Evolutionary conservation across 257 asterid genomes (phyloP).

Genomic region (Linderniella brevidens): DNA sequence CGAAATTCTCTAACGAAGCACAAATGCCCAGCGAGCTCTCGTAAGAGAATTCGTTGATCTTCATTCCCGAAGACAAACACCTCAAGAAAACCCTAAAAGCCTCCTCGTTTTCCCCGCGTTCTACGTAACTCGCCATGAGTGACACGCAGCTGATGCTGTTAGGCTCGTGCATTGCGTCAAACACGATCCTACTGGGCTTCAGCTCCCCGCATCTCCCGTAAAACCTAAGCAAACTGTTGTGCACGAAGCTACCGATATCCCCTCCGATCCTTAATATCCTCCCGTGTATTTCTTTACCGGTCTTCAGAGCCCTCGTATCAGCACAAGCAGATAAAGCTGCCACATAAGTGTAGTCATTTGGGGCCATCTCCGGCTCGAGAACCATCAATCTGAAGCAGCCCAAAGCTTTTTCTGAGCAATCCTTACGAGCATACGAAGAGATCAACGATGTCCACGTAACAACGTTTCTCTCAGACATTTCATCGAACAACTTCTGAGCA

Average conservation of each 20-base stretch:
- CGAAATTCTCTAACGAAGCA: conserved; percentile 29
- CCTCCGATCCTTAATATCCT: conserved; percentile 31
- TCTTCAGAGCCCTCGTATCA: conserved; percentile 21
- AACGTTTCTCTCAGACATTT: conserved; percentile 38
- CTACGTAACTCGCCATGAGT: conserved; percentile 34
- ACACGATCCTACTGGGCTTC: conserved; percentile 37
- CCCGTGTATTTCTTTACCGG: conserved; percentile 64
- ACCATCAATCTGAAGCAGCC: conserved; percentile 32
- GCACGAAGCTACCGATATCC: conserved; percentile 25
- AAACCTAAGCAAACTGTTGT: conserved; percentile 47
- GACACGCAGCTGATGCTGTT: conserved; percentile 53
- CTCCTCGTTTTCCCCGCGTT: conserved; percentile 40
- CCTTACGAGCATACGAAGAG: conserved; percentile 40
- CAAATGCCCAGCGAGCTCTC: conserved; percentile 49
- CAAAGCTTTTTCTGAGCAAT: conserved; percentile 30
- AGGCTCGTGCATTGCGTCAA: conserved; percentile 37
- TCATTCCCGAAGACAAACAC: conserved; percentile 31
- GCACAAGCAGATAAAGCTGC: conserved; percentile 49
- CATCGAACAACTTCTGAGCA: conserved; percentile 43
- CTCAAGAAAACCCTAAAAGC: conserved; percentile 40
- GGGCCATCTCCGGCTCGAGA: conserved; percentile 30
- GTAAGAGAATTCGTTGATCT: conserved; percentile 40
- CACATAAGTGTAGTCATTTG: conserved; percentile 49
- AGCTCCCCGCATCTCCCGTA: conserved; percentile 64
- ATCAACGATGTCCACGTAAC: conserved; percentile 57